Evolutionary conservation across 176 grass and related monocot species (phyloP), one percentile per base, ranked within the genome.

Genomic region (Pontederia crassipes): DNA sequence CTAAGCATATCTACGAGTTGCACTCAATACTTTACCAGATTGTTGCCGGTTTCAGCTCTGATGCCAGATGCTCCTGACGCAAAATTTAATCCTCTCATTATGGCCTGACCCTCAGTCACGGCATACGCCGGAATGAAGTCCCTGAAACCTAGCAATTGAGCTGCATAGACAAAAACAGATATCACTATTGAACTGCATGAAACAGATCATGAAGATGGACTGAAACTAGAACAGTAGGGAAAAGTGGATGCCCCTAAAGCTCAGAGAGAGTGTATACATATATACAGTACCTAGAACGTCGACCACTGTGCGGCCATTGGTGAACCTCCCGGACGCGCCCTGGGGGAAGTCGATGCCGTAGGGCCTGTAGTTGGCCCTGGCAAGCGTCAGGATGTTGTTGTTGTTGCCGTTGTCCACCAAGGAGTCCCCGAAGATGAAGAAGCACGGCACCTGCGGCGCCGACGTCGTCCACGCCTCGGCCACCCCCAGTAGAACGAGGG

Each of bases 321-420:
- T 97, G 79, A 97, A 97, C 53, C 92, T 75, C 11, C 92, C 92
- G 0, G 83, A 68, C 5, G 92, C 45, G 11, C 78, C 92, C 45
- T 84, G 70, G 10, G 64, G 45, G 76, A 91, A 91, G 78, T 97
- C 92, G 61, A 91, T 67, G 35, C 92, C 87, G 53, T 97, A 97
- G 14, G 92, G 92, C 0, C 59, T 71, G 70, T 97, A 97, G 78
- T 97, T 97, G 61, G 92, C 92, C 50, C 92, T 61, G 12, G 87
- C 87, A 0, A 97, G 81, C 27, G 83, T 91, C 17, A 85, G 24
- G 12, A 97, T 78, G 70, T 59, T 11, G 59, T 97, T 97, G 79
- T 97, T 97, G 83, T 97, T 97, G 61, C 92, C 92, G 58, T 85
- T 97, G 73, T 97, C 92, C 27, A 91, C 83, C 58, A 97, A 78